These are phyloP conservation scores for Nicotiana benthamiana DNA, from an alignment of 257 asterid species.

Conservation along the genomic window DNA sequence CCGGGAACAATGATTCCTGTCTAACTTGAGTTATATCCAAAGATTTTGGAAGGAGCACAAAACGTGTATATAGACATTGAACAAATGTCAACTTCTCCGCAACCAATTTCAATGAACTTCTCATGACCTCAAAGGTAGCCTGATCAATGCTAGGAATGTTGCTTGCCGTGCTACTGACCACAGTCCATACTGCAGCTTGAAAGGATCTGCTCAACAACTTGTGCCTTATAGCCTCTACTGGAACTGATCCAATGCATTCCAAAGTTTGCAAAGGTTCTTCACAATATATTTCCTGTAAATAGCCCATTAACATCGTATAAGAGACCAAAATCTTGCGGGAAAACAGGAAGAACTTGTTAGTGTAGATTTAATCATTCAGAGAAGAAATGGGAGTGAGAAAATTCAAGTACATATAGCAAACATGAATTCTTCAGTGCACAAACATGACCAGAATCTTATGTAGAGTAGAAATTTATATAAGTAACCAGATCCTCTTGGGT, in stretches of 20 bases:
- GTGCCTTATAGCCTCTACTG: conserved; percentile 45
- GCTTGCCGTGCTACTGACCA: conserved; percentile 33
- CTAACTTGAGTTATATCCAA: conserved; percentile 57
- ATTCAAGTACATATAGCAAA: not conserved
- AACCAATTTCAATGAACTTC: conserved; percentile 39
- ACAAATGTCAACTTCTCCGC: conserved; percentile 74
- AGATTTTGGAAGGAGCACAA: conserved; percentile 58
- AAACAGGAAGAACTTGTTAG: not conserved
- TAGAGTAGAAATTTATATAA: not conserved
- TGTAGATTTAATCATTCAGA: not conserved
- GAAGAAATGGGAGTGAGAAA: not conserved
- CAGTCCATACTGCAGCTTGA: conserved; percentile 72
- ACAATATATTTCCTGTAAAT: conserved; percentile 55
- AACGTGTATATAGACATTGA: conserved; percentile 54
- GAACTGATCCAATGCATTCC: conserved; percentile 54
- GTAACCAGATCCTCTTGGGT: not conserved
- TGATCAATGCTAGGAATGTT: conserved; percentile 35
- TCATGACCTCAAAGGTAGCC: conserved; percentile 42
- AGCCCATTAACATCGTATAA: conserved; percentile 12
- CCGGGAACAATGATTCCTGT: conserved; percentile 51
- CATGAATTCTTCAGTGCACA: not conserved
- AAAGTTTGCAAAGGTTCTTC: conserved; percentile 42
- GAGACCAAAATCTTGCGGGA: conserved; percentile 13
- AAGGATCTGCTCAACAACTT: conserved; percentile 62
- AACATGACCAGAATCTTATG: not conserved